Percentiles rank a stretch among this genome's conserved stretches.
Conservation (phyloP, 805 yeast species). For the Wickerhamomyces xylosicus region DNA sequence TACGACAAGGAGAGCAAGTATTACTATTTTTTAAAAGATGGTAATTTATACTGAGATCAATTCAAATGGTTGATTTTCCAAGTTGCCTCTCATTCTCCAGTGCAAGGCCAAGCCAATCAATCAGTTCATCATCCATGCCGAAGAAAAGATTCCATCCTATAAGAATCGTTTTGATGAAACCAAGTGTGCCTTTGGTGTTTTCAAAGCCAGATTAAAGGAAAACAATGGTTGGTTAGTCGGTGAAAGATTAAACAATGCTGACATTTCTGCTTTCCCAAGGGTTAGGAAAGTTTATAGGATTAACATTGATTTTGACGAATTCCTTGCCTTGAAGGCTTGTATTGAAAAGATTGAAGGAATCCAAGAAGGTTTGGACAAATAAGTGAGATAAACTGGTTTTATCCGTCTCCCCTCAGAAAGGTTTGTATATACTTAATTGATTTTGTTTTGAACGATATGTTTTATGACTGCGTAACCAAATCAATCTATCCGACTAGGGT, state of each 20-base stretch:
- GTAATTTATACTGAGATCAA: slow-evolving; percentile 32
- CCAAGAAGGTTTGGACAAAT: slow-evolving; percentile 16
- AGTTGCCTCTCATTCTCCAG: slow-evolving; percentile 45
- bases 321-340: slow-evolving; percentile 32
- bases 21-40: slow-evolving; percentile 16
- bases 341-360: slow-evolving; percentile 19
- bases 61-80: slow-evolving; percentile 44
- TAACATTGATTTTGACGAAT: slow-evolving; percentile 4
- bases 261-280: slow-evolving; percentile 39
- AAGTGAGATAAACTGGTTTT: background rate
- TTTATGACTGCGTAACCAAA: too few species aligned
- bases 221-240: slow-evolving; percentile 47
- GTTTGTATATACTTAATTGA: too few species aligned
- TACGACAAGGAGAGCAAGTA: slow-evolving; percentile 41
- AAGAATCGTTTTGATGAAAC: slow-evolving; percentile 37
- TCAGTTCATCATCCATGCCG: slow-evolving; percentile 36
- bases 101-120: slow-evolving; percentile 40
- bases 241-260: slow-evolving; percentile 45
- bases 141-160: slow-evolving; percentile 39
- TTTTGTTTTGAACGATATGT: too few species aligned
- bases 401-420: too few species aligned
- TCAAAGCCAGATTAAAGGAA: slow-evolving; percentile 35
- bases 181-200: slow-evolving; percentile 37
- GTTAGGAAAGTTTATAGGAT: slow-evolving; percentile 28
- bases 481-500: too few species aligned